Base-by-base conservation (phyloP, 78 protist genomes). In the Tieghemostelium lacteum region DNA sequence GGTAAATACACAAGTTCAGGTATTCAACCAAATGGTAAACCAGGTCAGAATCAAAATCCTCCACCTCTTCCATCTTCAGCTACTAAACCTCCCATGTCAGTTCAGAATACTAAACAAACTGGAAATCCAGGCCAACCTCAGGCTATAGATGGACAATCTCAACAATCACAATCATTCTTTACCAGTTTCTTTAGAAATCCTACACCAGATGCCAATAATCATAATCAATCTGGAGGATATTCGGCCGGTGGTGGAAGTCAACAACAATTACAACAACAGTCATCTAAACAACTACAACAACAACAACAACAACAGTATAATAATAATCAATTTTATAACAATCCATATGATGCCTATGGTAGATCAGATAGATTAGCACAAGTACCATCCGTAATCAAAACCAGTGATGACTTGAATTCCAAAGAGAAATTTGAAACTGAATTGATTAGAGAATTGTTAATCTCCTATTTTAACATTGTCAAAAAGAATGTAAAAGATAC, bases 401-500 rank as follows among this genome's bases (percentile, higher is more conserved):
- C 93, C 17, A 5, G 71, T 28, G 94, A 70, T 16, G 77, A 80
- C 42, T 45, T 74, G 31, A 29, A 12, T 1, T 78, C 49, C 3
- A 64, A 49, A 52, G 85, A 72, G 85, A 55, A 45, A 33, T 66
- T 76, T 22, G 96, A 92, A 69, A 86, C 88, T 12, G 93, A 94
- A 37, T 75, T 96, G 66, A 93, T 96, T 65, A 57, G 74, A 33
- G 72, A 77, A 24, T 67, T 97, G 45, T 58, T 97, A 50, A 36
- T 22, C 28, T 50, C 87, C 10, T 97, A 97, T 91, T 97, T 97
- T 73, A 67, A 40, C 34, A 94, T 97, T 39, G 98, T 96, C 17
- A 58, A 85, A 58, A 93, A 96, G 94, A 97, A 92, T 86, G 78
- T 98, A 54, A 66, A 67, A 40, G 98, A 97, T 69, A 36, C 52